Base-by-base conservation (phyloP, 192 early-diverging fungal genomes). In the Umbelopsis isabellina region DNA sequence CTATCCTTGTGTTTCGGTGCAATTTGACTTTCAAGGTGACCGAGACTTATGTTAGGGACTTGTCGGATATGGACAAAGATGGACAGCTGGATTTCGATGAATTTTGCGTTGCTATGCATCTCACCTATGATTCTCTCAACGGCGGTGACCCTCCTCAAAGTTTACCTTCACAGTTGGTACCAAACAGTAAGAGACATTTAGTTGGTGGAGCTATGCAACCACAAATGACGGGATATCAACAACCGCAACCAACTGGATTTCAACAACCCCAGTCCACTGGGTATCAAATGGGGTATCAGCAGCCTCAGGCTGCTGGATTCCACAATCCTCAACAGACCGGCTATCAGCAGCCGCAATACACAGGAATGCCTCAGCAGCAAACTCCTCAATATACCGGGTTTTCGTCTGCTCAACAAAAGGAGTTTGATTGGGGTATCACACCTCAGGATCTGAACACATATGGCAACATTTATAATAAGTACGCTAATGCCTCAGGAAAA, bases 51-150 rank as follows among this genome's bases (percentile, higher is more conserved):
- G 2, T 72, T 58, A 87, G 86, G 86, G 89, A 94, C 75, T 84
- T 94, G 35, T 86, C 90, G 21, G 92, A 94, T 66, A 94, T 94
- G 61, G 92, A 94, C 79, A 88, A 88, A 64, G 92, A 94, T 75
- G 91, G 92, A 4, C 83, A 85, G 30, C 84, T 94, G 65, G 92
- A 94, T 75, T 88, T 92, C 75, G 92, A 94, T 70, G 92, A 94
- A 78, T 94, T 92, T 74, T 88, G 89, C 72, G 77, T 94, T 65
- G 91, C 92, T 18, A 85, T 91, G 73, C 91, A 88, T 75, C 81
- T 94, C n/a, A 85, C 90, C 4, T 92, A 91, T 67, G 87, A 84
- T 20, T 73, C 89, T n/a, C 84, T 91, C 49, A 82, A 85, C 68
- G 80, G 82, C 22, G 10, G 76, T 27, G 79, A 84, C 21, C 75